Base-by-base conservation (phyloP, 1,284 basidiomycete species). In the Megacollybia platyphylla region DNA sequence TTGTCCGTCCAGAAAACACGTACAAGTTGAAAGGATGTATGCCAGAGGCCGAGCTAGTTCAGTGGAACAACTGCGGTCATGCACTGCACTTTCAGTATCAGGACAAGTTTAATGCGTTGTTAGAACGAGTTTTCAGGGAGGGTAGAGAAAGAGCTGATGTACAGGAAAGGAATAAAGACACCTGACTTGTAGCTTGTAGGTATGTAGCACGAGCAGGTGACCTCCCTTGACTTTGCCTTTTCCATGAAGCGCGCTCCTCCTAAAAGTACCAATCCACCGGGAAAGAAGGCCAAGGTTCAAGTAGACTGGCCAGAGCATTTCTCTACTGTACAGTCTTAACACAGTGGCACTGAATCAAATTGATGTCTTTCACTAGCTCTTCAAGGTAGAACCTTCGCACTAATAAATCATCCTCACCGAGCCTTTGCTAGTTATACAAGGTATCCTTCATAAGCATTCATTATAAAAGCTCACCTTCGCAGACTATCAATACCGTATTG, bases 401-500 rank as follows among this genome's bases (percentile, higher is more conserved):
- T 20, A 2, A 24, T 26, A n/a, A 28, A 5, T 3, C 11, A 13
- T n/a, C 39, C 18, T 26, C 20, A 8, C 28, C 40, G 35, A 18
- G 58, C 56, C 52, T 55, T 57, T 34, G 18, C 40, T 54, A 59
- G 51, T 50, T 30, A 55, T 56, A 39, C 53, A 56, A 45, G 50
- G 50, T 37, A 13, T 15, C 17, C 15, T 35, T 8, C 27, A 5
- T 46, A 20, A 35, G 28, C 31, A n/a, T 28, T 31, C n/a, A 41
- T 5, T 30, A 4, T 1, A 42, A 38, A 27, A 36, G 38, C 10
- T 7, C 36, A n/a, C 3, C 39, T 32, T 18, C 20, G n/a, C 47
- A 91, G 83, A 87, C 90, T 11, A 64, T 94, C 46, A 93, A 92
- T 52, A 91, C 89, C 4, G 87, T 94, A 2, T 76, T 92, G 42